A percentile compares a stretch with the other conserved stretches of the same genome.
These are phyloP conservation scores for Globisporangium yorkense DNA, from an alignment of 352 stramenopile species.

Conservation along the genomic window DNA sequence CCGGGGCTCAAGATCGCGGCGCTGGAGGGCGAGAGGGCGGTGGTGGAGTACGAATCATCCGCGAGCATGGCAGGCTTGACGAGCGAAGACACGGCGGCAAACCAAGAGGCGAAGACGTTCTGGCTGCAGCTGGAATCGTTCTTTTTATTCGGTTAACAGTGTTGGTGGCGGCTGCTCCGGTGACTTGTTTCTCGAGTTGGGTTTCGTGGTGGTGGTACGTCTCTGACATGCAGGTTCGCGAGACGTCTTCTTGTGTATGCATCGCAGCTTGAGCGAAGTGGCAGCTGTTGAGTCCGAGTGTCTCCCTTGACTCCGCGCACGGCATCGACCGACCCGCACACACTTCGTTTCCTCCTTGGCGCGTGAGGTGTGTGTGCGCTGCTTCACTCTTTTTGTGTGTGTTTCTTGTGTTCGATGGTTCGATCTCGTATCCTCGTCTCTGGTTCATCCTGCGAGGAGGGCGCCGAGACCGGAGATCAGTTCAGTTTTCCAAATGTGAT, in stretches of 20 bases:
- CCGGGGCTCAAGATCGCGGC: background rate
- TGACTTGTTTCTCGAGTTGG: conserved; percentile 6
- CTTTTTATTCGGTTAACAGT: conserved; percentile 25
- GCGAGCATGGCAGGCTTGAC: background rate
- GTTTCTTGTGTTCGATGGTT: conserved; percentile 13
- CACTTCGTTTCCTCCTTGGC: background rate
- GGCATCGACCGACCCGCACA: background rate
- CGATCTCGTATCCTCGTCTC: conserved; percentile 3
- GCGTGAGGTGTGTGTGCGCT: background rate
- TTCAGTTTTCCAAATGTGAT: conserved; percentile 88
- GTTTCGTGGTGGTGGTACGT: background rate
- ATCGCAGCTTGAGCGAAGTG: background rate
- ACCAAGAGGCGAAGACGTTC: conserved; percentile 30
- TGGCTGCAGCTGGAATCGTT: conserved; percentile 60
- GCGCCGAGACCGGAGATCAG: conserved; percentile 31
- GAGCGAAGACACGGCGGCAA: background rate
- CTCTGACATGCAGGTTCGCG: background rate
- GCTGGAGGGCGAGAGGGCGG: background rate
- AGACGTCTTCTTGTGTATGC: background rate
- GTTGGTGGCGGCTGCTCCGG: background rate
- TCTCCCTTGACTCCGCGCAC: background rate
- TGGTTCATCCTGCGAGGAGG: conserved; percentile 8
- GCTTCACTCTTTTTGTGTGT: conserved; percentile 6
- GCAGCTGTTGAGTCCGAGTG: background rate
- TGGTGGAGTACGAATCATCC: background rate